Evolutionary conservation across 441 rosid species (phyloP), one percentile per base, ranked within the genome.

Genomic region (California macrophylla): DNA sequence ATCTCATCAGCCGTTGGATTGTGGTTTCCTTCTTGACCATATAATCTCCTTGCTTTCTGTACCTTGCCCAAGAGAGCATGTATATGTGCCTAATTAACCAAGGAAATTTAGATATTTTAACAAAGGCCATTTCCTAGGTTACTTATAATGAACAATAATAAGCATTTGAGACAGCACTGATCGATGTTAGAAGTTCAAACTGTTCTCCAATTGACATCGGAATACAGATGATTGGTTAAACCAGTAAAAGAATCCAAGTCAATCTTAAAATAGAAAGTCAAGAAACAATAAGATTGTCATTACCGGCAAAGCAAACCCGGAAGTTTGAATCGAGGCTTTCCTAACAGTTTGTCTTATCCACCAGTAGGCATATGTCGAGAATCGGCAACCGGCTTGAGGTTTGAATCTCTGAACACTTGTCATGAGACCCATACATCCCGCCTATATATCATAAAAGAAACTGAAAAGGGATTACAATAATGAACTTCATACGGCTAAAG

Each of bases 381-480:
- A 91, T 70, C 97, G 83, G 76, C 95, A 87, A 62, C 93, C 97
- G 0, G 74, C 85, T 76, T 85, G 85, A 0, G 93, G 93, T 86
- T 75, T 28, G 30, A 28, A 93, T 83, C 84, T 91, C 82, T 84
- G 90, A 30, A 93, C 77, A 79, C 97, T 91, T 79, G 77, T 91
- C 89, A 91, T 86, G 69, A 93, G 92, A 29, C 98, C 98, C 84
- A 86, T 79, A 69, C 93, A 88, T 80, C 97, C 97, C 77, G 82
- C 93, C 98, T 92, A 74, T 34, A 10, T 21, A 54, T 54, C 25
- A 54, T 15, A 54, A 20, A 54, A 21, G 62, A 54, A 28, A 54
- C 62, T 54, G 26, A 54, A 52, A 56, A 56, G 6, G 60, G 62
- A 18, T 56, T 23, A 56, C 3, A 56, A 58, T 58, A 24, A 24